These are phyloP conservation scores for Colletotrichum phormii DNA, from an alignment of 2,329 filamentous ascomycete species.

Conservation along the genomic window DNA sequence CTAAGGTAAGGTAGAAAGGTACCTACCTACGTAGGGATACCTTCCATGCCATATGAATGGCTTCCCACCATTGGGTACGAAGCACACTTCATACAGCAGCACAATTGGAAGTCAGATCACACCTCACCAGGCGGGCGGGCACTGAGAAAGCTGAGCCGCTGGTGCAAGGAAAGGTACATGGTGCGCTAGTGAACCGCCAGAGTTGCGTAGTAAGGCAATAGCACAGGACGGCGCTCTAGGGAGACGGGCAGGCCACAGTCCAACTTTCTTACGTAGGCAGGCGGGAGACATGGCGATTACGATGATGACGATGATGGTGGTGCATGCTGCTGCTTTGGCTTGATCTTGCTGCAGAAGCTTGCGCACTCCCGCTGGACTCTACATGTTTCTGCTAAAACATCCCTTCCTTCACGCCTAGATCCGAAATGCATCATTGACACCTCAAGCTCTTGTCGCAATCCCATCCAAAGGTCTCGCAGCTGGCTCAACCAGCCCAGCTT, in stretches of 20 bases:
- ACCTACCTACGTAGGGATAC: no score
- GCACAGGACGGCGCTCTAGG: slow-evolving; percentile 1
- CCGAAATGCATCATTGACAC: neutral
- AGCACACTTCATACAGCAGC: neutral
- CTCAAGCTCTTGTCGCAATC: neutral
- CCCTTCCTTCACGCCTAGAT: neutral
- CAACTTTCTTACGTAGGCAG: neutral
- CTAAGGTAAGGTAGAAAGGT: neutral
- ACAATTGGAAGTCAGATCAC: neutral
- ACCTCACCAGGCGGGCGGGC: no score
- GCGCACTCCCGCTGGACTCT: neutral
- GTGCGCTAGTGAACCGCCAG: slow-evolving; percentile 1
- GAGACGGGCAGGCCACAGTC: neutral
- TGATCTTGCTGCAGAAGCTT: neutral
- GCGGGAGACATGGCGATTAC: neutral
- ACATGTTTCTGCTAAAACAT: neutral
- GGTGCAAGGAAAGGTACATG: slow-evolving; percentile 5
- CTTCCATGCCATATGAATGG: no score
- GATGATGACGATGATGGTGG: neutral
- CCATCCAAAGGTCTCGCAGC: neutral
- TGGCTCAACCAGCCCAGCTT: neutral
- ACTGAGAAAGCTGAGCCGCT: neutral
- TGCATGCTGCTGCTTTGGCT: neutral
- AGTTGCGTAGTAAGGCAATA: neutral
- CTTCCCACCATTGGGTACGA: neutral